A percentile compares a stretch with the other conserved stretches of the same genome.
These are phyloP conservation scores for Apiospora marii DNA, from an alignment of 2,329 filamentous ascomycete genomes.

Conservation along the genomic window DNA sequence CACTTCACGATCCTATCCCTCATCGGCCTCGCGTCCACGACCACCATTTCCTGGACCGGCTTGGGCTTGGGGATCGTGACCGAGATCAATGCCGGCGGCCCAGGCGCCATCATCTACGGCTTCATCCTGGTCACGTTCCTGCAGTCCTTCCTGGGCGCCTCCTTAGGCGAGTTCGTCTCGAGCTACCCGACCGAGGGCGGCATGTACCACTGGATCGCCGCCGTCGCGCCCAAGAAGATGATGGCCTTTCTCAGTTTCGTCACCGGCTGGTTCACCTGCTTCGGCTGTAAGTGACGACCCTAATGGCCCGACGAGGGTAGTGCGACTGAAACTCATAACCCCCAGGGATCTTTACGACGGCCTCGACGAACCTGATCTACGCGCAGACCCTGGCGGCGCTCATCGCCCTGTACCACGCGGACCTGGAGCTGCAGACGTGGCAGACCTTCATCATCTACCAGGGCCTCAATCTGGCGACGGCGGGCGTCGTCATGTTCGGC, in stretches of 20 bases:
- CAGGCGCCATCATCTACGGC: slow-evolving; percentile 58
- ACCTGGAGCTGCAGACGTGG: slow-evolving; percentile 19
- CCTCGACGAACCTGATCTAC: slow-evolving; percentile 54
- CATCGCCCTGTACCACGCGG: slow-evolving; percentile 49
- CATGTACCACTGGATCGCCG: slow-evolving; percentile 61
- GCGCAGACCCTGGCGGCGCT: slow-evolving; percentile 51
- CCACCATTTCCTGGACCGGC: slow-evolving; percentile 59
- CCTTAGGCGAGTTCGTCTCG: slow-evolving; percentile 56
- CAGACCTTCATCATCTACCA: slow-evolving; percentile 18
- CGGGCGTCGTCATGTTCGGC: slow-evolving; percentile 54
- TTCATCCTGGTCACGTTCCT: slow-evolving; percentile 56
- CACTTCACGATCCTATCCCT: slow-evolving; percentile 56
- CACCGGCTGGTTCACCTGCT: not conserved
- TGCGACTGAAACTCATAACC: slow-evolving; percentile 48
- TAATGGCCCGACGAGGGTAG: not conserved
- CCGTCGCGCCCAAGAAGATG: slow-evolving; percentile 43
- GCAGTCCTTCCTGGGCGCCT: slow-evolving; percentile 54
- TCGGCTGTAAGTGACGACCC: not conserved
- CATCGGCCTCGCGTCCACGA: slow-evolving; percentile 56
- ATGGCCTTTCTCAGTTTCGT: slow-evolving; percentile 51
- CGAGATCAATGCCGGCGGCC: slow-evolving; percentile 56
- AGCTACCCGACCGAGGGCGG: slow-evolving; percentile 57
- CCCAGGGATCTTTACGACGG: slow-evolving; percentile 53
- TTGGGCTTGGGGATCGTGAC: slow-evolving; percentile 54
- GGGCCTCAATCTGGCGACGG: slow-evolving; percentile 49